Percentiles rank a stretch among this genome's conserved stretches.
Conservation (phyloP, 2,329 filamentous ascomycete species). For the Fusarium pseudocircinatum region DNA sequence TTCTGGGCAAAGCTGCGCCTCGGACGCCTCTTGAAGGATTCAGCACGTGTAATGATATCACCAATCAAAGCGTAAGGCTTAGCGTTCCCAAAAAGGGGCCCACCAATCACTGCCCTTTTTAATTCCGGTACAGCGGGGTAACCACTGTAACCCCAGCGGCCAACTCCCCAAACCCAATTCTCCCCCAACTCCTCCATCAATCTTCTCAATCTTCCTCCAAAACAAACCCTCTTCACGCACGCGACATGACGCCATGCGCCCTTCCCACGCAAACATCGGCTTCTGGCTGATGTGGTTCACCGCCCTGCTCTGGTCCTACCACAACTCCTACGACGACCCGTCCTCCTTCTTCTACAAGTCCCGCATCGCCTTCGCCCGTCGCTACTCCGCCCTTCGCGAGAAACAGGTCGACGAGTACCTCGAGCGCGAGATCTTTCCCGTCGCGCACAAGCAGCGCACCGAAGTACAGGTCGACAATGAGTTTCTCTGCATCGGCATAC, state of each 20-base stretch:
- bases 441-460: constrained; percentile 14
- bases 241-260: constrained; percentile 38
- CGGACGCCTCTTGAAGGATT: background rate
- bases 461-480: constrained; percentile 11
- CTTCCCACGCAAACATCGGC: constrained; percentile 44
- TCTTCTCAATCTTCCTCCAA: too few relatives aligned
- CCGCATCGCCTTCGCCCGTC: constrained; percentile 40
- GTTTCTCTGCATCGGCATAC: constrained; percentile 48
- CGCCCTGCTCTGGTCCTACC: constrained; percentile 43
- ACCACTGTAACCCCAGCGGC: background rate
- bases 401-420: constrained; percentile 38
- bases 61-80: constrained; percentile 8
- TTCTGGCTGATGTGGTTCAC: constrained; percentile 46
- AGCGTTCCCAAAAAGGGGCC: background rate
- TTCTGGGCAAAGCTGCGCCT: background rate
- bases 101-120: background rate
- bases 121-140: background rate
- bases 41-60: background rate
- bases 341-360: constrained; percentile 48
- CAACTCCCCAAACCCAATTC: background rate
- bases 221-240: background rate
- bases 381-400: constrained; percentile 41
- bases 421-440: constrained; percentile 33
- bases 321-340: constrained; percentile 48
- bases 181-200: background rate